Base-by-base conservation (phyloP, 176 grass and related monocot genomes). In the Areca catechu region DNA sequence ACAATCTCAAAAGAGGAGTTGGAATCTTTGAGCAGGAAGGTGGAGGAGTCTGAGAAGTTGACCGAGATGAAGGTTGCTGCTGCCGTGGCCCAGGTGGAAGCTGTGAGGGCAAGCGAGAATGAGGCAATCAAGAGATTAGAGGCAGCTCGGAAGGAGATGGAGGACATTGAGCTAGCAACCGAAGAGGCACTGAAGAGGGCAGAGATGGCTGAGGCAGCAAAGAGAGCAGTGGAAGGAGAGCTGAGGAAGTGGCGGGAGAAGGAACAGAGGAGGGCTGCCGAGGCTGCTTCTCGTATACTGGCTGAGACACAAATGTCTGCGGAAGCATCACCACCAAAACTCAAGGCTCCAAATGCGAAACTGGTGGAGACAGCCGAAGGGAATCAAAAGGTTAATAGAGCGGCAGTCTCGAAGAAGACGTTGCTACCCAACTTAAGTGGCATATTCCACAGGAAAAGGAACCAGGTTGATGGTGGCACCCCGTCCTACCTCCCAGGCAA, bases 1-100 rank as follows among this genome's bases (percentile, higher is more conserved):
- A 91, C 75, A 75, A 97, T 97, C 59, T 97, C 92, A 70, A 97
- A 88, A 59, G 86, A 88, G 50, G 92, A 91, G 67, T 90, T 90
- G 34, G 83, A 88, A 53, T 87, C 92, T 54, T 75, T 97, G 70
- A 91, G 74, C 70, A 69, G 68, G 54, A 90, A 96, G 63, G 77
- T 90, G 2, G 83, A 96, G 15, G 91, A 96, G 67, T 90, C 86
- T 15, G 83, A 96, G 65, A 88, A 90, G 64, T 65, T 96, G 71
- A 90, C 82, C 48, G 86, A 90, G 68, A 96, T 87, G 80, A 96
- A 96, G 68, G 80, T 96, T 71, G 75, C 80, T 81, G 86, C 92
- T n/a, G 86, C 92, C 14, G 74, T 87, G 75, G 92, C 77, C 24
- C 86, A 96, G 79, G 86, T 96, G 52, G 92, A 88, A 64, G 92